phyloP scores from a whole-genome alignment of 306 rosid genomes.

The Vigna unguiculata region DNA sequence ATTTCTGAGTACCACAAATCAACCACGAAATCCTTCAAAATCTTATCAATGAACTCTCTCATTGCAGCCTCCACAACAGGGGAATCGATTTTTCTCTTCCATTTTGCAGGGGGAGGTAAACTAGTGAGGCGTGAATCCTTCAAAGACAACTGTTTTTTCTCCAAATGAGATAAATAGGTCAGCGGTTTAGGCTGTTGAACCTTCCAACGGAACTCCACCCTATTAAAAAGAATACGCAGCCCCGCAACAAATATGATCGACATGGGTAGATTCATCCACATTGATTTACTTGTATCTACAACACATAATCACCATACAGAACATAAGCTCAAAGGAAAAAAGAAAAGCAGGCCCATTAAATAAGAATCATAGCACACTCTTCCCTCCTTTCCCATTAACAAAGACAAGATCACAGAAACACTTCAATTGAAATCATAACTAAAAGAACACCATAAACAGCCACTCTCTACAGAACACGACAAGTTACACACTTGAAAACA shows the following conservation, averaged over 20 bases:
- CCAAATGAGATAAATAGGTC: conserved; percentile 83
- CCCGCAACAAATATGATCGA: conserved; percentile 74
- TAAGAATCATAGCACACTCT: not conserved
- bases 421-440: conserved; percentile 24
- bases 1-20: conserved; percentile 91
- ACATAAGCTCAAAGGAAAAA: not conserved
- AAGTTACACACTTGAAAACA: not conserved
- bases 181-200: conserved; percentile 55
- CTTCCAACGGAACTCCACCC: conserved; percentile 84
- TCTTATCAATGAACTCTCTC: conserved; percentile 70
- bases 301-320: conserved; percentile 9
- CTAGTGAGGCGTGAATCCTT: conserved; percentile 79
- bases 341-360: not conserved
- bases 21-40: conserved; percentile 87
- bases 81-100: conserved; percentile 91
- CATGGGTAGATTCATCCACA: conserved; percentile 94
- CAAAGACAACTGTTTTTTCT: conserved; percentile 78
- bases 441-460: not conserved
- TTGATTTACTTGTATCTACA: conserved; percentile 92
- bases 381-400: conserved; percentile 24
- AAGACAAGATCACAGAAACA: not conserved
- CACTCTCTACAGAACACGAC: not conserved
- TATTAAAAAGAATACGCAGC: conserved; percentile 70
- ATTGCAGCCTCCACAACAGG: conserved; percentile 83
- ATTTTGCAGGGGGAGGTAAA: conserved; percentile 56